These are phyloP conservation scores for Daucus carota DNA, from an alignment of 129 eudicot genomes.

Conservation along the genomic window DNA sequence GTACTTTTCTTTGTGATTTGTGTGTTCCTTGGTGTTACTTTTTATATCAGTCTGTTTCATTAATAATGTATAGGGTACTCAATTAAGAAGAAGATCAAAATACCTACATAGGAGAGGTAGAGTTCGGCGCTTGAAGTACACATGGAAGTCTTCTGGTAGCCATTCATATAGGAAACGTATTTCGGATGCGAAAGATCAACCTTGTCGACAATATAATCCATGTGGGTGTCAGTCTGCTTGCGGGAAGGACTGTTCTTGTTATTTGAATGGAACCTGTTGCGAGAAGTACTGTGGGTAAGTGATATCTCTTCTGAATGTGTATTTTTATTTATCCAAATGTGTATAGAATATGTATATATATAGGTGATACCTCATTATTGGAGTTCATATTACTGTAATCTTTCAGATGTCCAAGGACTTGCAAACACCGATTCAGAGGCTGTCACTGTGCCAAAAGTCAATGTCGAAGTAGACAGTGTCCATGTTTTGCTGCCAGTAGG, in stretches of 20 bases:
- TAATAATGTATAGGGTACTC: constrained; percentile 59
- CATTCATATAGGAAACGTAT: constrained; percentile 81
- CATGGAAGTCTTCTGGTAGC: constrained; percentile 91
- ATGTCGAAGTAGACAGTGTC: constrained; percentile 98
- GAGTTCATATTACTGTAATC: not conserved
- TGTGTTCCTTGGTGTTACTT: constrained; percentile 5
- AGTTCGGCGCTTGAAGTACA: constrained; percentile 92
- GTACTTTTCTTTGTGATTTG: constrained; percentile 16
- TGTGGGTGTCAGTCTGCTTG: constrained; percentile 92
- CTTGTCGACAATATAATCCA: constrained; percentile 88
- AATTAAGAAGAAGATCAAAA: constrained; percentile 73
- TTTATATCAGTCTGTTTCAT: not conserved
- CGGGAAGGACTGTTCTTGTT: constrained; percentile 93
- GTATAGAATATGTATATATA: not conserved
- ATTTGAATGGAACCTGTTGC: constrained; percentile 87
- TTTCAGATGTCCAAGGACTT: constrained; percentile 80
- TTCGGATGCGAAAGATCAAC: constrained; percentile 88
- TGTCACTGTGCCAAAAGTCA: constrained; percentile 99
- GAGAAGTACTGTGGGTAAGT: constrained; percentile 98
- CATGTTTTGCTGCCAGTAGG: constrained; percentile 96
- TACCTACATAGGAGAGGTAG: constrained; percentile 89
- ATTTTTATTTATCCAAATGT: not conserved
- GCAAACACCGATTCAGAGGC: constrained; percentile 94
- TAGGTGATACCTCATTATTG: not conserved
- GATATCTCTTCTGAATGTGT: not conserved